These are phyloP conservation scores for Globisporangium carolinianum DNA, from an alignment of 352 stramenopile species.

Conservation along the genomic window DNA sequence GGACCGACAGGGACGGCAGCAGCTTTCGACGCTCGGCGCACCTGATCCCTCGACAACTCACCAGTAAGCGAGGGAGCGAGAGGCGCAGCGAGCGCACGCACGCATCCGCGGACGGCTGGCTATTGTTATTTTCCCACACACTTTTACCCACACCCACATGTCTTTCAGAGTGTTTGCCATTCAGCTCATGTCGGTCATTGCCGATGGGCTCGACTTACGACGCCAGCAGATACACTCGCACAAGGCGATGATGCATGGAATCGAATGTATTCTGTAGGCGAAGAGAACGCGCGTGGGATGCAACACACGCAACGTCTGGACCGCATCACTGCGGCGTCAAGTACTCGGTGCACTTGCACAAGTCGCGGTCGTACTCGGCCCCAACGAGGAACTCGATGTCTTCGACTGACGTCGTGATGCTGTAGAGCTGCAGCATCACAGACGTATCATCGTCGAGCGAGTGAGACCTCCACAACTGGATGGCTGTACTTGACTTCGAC, in stretches of 20 bases:
- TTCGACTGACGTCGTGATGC: constrained; percentile 64
- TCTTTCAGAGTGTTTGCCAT: too few species aligned
- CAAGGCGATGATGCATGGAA: too few species aligned
- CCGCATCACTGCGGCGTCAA: constrained; percentile 34
- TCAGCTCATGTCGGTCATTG: too few species aligned
- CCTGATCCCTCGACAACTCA: too few species aligned
- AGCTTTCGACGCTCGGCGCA: too few species aligned
- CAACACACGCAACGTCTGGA: not conserved
- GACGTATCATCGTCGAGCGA: too few species aligned
- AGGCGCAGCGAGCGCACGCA: not conserved
- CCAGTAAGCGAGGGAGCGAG: not conserved
- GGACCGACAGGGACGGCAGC: constrained; percentile 1
- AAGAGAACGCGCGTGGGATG: not conserved
- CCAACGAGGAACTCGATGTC: constrained; percentile 83
- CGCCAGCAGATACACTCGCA: too few species aligned
- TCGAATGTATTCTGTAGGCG: too few species aligned
- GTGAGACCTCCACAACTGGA: not conserved
- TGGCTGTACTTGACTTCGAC: too few species aligned
- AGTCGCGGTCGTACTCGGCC: constrained; percentile 75
- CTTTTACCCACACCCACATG: not conserved
- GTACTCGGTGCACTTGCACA: constrained; percentile 82
- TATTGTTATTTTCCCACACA: constrained; percentile 2
- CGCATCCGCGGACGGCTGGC: not conserved
- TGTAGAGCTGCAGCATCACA: constrained; percentile 48
- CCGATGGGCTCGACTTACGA: too few species aligned